phyloP scores from a whole-genome alignment of 1,284 basidiomycete genomes.

The Melampsora medusae region DNA sequence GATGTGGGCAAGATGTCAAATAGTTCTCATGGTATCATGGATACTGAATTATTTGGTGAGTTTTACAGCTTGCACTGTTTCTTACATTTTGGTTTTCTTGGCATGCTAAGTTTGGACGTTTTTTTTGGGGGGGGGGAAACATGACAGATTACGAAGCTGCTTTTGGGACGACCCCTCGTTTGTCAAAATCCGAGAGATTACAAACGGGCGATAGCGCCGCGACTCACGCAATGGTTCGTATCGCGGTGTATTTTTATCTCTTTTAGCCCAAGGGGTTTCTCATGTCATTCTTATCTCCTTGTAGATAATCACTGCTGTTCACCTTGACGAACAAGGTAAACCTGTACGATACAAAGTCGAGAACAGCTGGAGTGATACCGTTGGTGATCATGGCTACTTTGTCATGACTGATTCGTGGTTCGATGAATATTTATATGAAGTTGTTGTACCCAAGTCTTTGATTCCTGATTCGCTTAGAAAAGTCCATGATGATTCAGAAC shows the following conservation, averaged over 20 bases:
- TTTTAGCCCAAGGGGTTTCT: neutral
- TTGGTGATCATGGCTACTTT: slow-evolving; percentile 82
- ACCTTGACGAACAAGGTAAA: slow-evolving; percentile 71
- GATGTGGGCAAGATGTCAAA: slow-evolving; percentile 59
- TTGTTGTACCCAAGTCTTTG: slow-evolving; percentile 69
- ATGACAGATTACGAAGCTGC: slow-evolving; percentile 49
- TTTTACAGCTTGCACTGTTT: neutral
- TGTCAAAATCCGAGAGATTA: slow-evolving; percentile 80
- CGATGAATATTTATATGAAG: slow-evolving; percentile 79
- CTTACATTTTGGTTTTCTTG: too few relatives aligned
- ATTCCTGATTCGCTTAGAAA: slow-evolving; percentile 75
- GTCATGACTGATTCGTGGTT: slow-evolving; percentile 78
- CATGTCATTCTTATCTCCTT: slow-evolving; percentile 52
- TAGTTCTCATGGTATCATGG: slow-evolving; percentile 71
- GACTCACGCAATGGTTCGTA: slow-evolving; percentile 71
- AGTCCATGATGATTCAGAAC: slow-evolving; percentile 69
- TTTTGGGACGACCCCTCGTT: slow-evolving; percentile 63
- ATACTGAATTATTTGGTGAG: slow-evolving; percentile 70
- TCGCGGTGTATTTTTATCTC: too few relatives aligned
- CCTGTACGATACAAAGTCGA: slow-evolving; percentile 88
- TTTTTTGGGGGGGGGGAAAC: too few relatives aligned
- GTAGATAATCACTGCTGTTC: slow-evolving; percentile 87
- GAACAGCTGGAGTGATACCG: slow-evolving; percentile 85
- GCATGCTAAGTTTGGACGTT: too few relatives aligned
- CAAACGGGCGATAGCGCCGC: slow-evolving; percentile 76